Conservation (phyloP, 2,329 filamentous ascomycete genomes). For the Trichoderma breve region DNA sequence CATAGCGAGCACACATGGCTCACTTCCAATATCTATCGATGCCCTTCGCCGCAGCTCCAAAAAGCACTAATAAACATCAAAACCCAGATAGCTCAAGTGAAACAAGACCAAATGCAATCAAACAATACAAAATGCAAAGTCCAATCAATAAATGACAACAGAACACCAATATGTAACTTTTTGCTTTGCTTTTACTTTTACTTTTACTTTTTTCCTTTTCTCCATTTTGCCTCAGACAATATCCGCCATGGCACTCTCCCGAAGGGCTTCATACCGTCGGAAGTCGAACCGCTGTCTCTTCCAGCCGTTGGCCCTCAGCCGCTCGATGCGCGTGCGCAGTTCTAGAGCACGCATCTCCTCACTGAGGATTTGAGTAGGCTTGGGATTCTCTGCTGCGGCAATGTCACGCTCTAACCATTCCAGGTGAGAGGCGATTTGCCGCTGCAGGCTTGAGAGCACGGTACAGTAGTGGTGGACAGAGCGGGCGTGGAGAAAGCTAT, state of each 20-base stretch:
- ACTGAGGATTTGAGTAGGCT: constrained; percentile 23
- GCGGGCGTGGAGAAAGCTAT: constrained; percentile 42
- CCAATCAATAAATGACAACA: not conserved
- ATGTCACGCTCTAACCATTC: constrained; percentile 45
- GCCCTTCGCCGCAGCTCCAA: not conserved
- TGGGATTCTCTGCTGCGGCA: constrained; percentile 26
- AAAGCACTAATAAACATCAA: not conserved
- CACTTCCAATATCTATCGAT: not conserved
- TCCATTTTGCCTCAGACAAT: constrained; percentile 28
- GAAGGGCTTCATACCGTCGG: constrained; percentile 51
- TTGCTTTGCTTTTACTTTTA: not conserved
- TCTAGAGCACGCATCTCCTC: constrained; percentile 42
- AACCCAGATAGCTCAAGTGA: not conserved
- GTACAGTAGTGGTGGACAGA: constrained; percentile 50
- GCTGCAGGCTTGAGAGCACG: constrained; percentile 47
- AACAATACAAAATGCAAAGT: not conserved
- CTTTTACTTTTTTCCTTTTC: not conserved
- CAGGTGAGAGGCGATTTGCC: constrained; percentile 50
- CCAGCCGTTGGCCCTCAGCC: constrained; percentile 55
- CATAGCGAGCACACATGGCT: not conserved
- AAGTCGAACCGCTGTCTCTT: constrained; percentile 55
- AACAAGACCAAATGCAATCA: not conserved
- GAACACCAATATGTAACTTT: constrained; percentile 1
- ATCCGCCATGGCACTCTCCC: constrained; percentile 52
- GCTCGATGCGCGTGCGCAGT: constrained; percentile 52